These are phyloP conservation scores for Pythium sp. DNA, from an alignment of 352 stramenopile species.

Conservation along the genomic window DNA sequence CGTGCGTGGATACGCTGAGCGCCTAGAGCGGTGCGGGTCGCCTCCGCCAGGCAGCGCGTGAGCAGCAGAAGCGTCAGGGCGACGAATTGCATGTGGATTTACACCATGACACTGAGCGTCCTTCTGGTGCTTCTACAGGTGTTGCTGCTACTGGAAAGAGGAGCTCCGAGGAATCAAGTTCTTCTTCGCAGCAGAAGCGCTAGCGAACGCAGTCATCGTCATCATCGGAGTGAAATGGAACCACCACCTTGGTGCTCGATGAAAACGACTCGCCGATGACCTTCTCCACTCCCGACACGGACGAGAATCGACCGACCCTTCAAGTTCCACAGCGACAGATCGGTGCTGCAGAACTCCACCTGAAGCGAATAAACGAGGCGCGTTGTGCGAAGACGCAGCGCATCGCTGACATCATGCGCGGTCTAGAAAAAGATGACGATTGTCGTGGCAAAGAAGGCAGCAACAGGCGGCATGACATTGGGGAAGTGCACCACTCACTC, in stretches of 20 bases:
- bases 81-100: too few species aligned
- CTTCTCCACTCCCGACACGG: conserved; percentile 69
- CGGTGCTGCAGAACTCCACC: conserved; percentile 66
- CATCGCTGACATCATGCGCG: conserved; percentile 78
- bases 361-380: conserved; percentile 74
- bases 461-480: conserved; percentile 82
- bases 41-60: too few species aligned
- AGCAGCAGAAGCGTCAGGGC: too few species aligned
- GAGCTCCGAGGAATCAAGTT: not conserved
- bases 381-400: conserved; percentile 71
- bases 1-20: too few species aligned
- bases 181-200: not conserved
- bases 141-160: too few species aligned
- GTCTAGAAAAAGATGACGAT: conserved; percentile 67
- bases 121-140: too few species aligned
- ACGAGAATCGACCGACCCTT: conserved; percentile 74
- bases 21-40: too few species aligned
- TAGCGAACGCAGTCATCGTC: not conserved
- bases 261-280: conserved; percentile 82
- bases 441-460: conserved; percentile 59
- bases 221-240: not conserved
- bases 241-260: conserved; percentile 47
- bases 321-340: conserved; percentile 79
- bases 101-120: too few species aligned
- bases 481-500: conserved; percentile 77